Evolutionary conservation across 108 stramenopile genomes (phyloP).

Genomic region (Skeletonema potamos): DNA sequence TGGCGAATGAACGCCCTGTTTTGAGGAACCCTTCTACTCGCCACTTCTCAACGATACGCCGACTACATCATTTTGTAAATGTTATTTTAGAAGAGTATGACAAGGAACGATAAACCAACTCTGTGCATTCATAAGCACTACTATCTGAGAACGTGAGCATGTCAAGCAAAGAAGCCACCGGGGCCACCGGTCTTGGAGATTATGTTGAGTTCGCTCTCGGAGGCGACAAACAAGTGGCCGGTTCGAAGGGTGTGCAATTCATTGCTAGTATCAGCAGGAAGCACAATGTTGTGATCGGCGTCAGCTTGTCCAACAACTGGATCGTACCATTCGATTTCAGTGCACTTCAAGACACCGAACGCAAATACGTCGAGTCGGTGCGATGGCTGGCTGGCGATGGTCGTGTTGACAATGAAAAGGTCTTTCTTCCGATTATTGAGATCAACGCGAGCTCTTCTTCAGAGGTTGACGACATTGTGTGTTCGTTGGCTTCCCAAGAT

Average conservation of each 20-base stretch:
- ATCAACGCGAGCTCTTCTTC: neutral
- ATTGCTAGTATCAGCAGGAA: neutral
- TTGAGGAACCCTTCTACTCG: no score
- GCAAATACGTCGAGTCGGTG: neutral
- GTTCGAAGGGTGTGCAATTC: neutral
- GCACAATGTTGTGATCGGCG: neutral
- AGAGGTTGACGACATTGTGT: neutral
- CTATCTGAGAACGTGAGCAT: no score
- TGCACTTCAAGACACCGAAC: neutral
- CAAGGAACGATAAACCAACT: no score
- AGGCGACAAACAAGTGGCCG: neutral
- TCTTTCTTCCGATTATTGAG: neutral
- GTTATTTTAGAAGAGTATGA: no score
- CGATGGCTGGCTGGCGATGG: neutral
- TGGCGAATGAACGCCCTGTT: no score
- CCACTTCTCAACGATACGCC: no score
- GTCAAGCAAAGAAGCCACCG: neutral
- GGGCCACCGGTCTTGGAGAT: neutral
- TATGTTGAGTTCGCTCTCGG: neutral
- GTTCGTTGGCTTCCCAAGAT: neutral
- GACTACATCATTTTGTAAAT: no score
- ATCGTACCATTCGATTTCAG: neutral
- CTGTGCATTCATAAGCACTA: no score
- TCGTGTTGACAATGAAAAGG: neutral
- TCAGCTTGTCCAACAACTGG: neutral